Evolutionary conservation across 805 yeast genomes (phyloP), one percentile per base, ranked within the genome.

Genomic region (Metschnikowia arizonensis): DNA sequence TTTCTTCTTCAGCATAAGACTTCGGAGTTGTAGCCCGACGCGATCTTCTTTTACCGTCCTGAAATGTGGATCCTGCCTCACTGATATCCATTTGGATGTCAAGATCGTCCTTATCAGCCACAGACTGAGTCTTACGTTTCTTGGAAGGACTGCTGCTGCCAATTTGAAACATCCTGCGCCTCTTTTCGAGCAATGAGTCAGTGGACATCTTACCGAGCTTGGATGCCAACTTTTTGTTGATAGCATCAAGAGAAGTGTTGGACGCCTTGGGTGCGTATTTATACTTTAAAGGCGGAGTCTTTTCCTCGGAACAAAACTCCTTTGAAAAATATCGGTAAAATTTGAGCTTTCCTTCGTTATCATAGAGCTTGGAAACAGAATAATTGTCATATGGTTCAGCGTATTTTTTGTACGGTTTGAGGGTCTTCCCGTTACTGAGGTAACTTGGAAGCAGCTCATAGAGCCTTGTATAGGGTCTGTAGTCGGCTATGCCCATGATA

Each of bases 301-400:
- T 38, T 8, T 42, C 48, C 28, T 52, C 56, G 14, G 50, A 25
- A 39, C 57, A 55, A 24, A 48, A 42, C 3, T 48, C 50, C 40
- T 49, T 55, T 14, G 58, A 54, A 44, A 58, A 68, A 53, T 85
- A 81, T 33, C 95, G 69, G 61, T 78, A 86, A 53, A 80, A 85
- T 56, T 86, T 84, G 47, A 75, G 72, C 51, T 88, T 81, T 0
- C 95, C 95, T 48, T 79, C 81, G 52, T 80, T 81, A 57, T 86
- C 95, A 48, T 79, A 78, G 14, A 82, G 81, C 50, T 85, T 73
- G 0, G 83, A 73, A 10, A 88, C 66, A 14, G 61, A 47, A 23
- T 42, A 39, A 11, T 60, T 53, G n/a, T 56, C 59, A 45, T 63
- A 63, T 10, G 59, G 57, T 45, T 66, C 71, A 4, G 50, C 46